Evolutionary conservation across 345 rosid species (phyloP).

Genomic region (Trapa bicornis): DNA sequence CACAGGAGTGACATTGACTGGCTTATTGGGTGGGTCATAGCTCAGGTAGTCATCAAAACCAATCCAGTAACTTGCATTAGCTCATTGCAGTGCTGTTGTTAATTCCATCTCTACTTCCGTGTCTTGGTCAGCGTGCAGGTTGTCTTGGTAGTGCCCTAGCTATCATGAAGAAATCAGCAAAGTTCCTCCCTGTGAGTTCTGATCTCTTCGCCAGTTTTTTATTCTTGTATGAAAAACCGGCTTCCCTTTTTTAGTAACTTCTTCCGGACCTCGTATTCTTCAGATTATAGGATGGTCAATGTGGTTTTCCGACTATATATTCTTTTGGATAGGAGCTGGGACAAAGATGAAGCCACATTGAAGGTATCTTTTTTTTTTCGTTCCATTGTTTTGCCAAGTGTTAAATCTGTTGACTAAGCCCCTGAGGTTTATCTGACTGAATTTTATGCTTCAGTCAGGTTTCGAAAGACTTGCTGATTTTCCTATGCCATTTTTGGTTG

Average conservation of each 20-base stretch:
- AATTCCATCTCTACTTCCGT: neutral
- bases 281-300: conserved; percentile 98
- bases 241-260: neutral
- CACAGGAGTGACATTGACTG: conserved; percentile 91
- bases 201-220: neutral
- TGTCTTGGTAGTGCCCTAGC: conserved; percentile 86
- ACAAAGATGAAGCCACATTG: conserved; percentile 66
- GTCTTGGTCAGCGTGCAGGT: conserved; percentile 57
- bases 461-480: conserved; percentile 60
- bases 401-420: neutral
- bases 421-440: conserved; percentile 11
- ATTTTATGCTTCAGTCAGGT: conserved; percentile 61
- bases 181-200: conserved; percentile 70
- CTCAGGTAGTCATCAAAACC: conserved; percentile 45
- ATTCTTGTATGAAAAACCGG: neutral
- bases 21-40: conserved; percentile 92
- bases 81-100: neutral
- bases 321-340: conserved; percentile 83
- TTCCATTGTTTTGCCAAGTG: neutral
- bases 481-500: conserved; percentile 86
- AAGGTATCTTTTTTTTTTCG: conserved; percentile 25
- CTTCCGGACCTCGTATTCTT: conserved; percentile 2
- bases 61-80: neutral
- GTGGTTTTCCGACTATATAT: conserved; percentile 95
- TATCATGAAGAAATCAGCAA: conserved; percentile 85